A percentile compares a stretch with the other conserved stretches of the same genome.
Conservation (phyloP, 2,329 filamentous ascomycete genomes). For the Xylaria sp. region DNA sequence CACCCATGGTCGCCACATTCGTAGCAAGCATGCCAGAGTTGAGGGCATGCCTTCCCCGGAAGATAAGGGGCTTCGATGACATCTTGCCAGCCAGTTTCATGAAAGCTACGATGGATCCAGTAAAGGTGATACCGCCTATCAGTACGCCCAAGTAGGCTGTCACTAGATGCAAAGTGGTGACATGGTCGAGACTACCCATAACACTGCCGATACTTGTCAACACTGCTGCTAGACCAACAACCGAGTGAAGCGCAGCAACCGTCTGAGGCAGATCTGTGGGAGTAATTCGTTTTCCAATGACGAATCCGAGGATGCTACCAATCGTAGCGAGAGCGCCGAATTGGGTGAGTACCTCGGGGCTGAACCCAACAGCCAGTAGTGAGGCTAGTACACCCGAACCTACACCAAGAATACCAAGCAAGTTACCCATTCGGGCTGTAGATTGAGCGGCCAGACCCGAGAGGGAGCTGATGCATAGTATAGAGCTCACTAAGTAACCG, state of each 20-base stretch:
- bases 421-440: conserved; percentile 85
- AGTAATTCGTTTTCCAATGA: conserved; percentile 87
- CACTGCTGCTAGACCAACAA: conserved; percentile 88
- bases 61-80: conserved; percentile 77
- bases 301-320: conserved; percentile 72
- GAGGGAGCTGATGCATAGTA: conserved; percentile 86
- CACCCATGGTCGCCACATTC: conserved; percentile 85
- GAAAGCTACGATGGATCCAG: conserved; percentile 89
- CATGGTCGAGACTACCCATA: conserved; percentile 74
- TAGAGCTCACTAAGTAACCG: conserved; percentile 84
- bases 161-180: conserved; percentile 83
- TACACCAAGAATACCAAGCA: conserved; percentile 87
- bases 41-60: conserved; percentile 79
- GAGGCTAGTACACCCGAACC: conserved; percentile 85
- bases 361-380: conserved; percentile 81
- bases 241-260: conserved; percentile 87
- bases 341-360: conserved; percentile 80
- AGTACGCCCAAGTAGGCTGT: conserved; percentile 87
- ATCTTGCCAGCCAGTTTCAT: conserved; percentile 85
- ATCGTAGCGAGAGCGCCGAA: conserved; percentile 79
- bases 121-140: conserved; percentile 90
- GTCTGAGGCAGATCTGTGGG: conserved; percentile 90
- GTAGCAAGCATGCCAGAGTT: conserved; percentile 79
- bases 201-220: conserved; percentile 89
- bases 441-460: conserved; percentile 83